Evolutionary conservation across 495 filamentous ascomycete genomes (phyloP), one percentile per base, ranked within the genome.

Genomic region (Hypomontagnella monticulosa): DNA sequence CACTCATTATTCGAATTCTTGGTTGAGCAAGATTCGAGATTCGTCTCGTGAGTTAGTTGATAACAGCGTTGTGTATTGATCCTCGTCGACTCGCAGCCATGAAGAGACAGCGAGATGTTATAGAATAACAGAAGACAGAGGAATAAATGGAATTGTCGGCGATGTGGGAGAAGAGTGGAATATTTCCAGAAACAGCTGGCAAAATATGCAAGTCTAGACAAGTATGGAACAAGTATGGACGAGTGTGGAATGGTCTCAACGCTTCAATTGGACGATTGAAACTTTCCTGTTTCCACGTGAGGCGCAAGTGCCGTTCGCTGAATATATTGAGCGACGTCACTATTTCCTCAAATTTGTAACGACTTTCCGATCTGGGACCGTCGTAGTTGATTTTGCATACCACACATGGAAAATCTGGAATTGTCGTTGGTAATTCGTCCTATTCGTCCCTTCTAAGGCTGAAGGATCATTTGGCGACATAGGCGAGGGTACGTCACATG

Each of bases 11-110:
- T 18, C 52, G 42, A 40, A 40, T 32, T 27, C 49, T 30, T 38
- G 9, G 36, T 38, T 38, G 36, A 38, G 11, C n/a, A 38, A 38
- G 36, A 38, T 4, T 34, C n/a, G n/a, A 49, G 30, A 23, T 34
- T 18, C 47, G 47, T 16, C 32, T 40, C 37, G 15, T 8, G 19
- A 19, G 8, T 23, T 61, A 59, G 12, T 20, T 20, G 34, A 50
- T n/a, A 43, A 51, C 18, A 42, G 46, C 14, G 56, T 18, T 51
- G 30, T 11, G 46, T 57, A 62, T 38, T 57, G 66, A 57, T 38
- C 66, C 60, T 67, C 65, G 64, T 61, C 69, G 58, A 60, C 64
- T 71, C 4, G 65, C 63, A 55, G 63, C 63, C 61, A 69, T 61
- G 57, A 32, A 57, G 12, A 6, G 34, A 37, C 12, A 49, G 41